Conservation (phyloP, 805 yeast species). For the Tetrapisispora taiwanensis region DNA sequence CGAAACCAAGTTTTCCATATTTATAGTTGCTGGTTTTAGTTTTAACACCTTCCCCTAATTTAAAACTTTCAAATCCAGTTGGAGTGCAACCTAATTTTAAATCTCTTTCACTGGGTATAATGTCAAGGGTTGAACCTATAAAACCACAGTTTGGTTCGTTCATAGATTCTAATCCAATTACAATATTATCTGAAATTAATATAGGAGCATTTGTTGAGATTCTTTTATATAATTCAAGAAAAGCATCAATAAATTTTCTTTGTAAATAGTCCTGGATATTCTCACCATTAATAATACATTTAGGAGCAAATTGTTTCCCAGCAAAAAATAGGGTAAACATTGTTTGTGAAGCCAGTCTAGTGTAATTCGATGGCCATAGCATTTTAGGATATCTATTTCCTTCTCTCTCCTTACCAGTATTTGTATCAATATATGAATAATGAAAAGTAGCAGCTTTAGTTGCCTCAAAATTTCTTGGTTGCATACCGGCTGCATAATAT, state of each 20-base stretch:
- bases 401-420: conserved; percentile 32
- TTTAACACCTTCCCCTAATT: conserved; percentile 69
- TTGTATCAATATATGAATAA: conserved; percentile 35
- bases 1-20: conserved; percentile 69
- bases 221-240: conserved; percentile 36
- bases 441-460: conserved; percentile 80
- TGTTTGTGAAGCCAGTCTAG: conserved; percentile 59
- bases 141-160: conserved; percentile 81
- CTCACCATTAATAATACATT: conserved; percentile 54
- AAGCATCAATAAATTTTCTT: conserved; percentile 45
- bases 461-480: conserved; percentile 57
- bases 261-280: conserved; percentile 77
- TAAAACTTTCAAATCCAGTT: conserved; percentile 61
- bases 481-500: conserved; percentile 73
- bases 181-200: conserved; percentile 34
- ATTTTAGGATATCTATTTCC: conserved; percentile 52
- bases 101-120: conserved; percentile 50
- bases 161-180: conserved; percentile 68
- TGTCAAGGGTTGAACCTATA: conserved; percentile 49
- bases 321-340: conserved; percentile 84
- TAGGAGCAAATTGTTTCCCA: conserved; percentile 69
- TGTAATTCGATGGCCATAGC: conserved; percentile 90
- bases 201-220: conserved; percentile 35
- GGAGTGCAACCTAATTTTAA: conserved; percentile 76
- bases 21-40: conserved; percentile 59